Conservation (phyloP, 2,329 filamentous ascomycete genomes). For the Ceratocystis cubensis region DNA sequence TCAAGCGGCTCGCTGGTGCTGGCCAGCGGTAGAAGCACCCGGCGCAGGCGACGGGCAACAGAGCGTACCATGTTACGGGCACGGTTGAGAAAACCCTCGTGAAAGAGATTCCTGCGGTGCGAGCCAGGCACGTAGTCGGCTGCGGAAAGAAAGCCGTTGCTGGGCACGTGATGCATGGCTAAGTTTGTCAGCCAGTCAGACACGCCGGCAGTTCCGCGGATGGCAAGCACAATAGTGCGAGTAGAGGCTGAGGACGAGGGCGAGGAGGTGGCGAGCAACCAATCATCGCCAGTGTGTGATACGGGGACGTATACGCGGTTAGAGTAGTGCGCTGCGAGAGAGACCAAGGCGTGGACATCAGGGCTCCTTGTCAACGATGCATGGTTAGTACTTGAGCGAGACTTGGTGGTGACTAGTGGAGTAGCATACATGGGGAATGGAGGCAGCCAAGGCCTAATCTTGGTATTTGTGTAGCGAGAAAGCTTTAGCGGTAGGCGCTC, state of each 20-base stretch:
- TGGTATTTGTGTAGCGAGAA: conserved; percentile 65
- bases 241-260: conserved; percentile 28
- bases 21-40: neutral
- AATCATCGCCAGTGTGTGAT: conserved; percentile 55
- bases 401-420: neutral
- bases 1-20: conserved; percentile 44
- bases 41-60: conserved; percentile 47
- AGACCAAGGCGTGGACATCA: conserved; percentile 63
- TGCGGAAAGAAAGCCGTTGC: conserved; percentile 47
- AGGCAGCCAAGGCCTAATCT: conserved; percentile 53
- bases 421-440: conserved; percentile 50
- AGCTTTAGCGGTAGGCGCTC: conserved; percentile 52
- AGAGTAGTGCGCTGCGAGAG: conserved; percentile 66
- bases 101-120: conserved; percentile 56
- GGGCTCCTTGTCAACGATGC: conserved; percentile 44
- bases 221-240: conserved; percentile 69
- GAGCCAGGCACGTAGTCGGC: neutral
- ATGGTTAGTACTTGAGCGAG: neutral
- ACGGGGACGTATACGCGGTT: conserved; percentile 63
- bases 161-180: conserved; percentile 52
- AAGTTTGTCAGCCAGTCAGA: conserved; percentile 83
- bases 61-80: conserved; percentile 63
- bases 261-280: conserved; percentile 66
- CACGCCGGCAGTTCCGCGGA: conserved; percentile 67
- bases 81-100: conserved; percentile 66